Base-by-base conservation (phyloP, 495 filamentous ascomycete genomes). In the Tuber aestivum region DNA sequence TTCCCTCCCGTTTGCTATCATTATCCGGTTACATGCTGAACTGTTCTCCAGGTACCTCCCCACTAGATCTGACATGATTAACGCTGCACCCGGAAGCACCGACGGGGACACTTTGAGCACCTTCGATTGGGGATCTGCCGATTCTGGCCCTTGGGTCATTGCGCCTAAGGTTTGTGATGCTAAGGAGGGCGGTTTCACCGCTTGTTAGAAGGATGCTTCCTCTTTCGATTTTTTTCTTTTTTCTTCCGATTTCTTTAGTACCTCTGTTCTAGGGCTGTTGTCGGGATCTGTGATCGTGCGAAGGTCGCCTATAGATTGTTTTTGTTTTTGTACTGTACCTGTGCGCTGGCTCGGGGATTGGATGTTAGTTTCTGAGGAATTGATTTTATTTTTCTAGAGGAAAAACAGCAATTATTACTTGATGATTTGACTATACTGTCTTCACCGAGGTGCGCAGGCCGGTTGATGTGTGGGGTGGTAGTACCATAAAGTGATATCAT, bases 91-190 rank as follows among this genome's bases (percentile, higher is more conserved):
- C 12, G 74, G 69, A 4, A 78, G 72, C 21, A 40, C 72, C 0
- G 71, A 73, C 14, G 80, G 73, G 45, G 56, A 68, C 1, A 45
- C 69, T 8, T 73, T 83, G 78, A 41, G 72, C 10, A 61, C 21
- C 32, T 74, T 76, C 9, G 20, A 78, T 69, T 82, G 80, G 81
- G 81, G 81, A 1, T 78, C 73, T 23, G 81, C 81, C 7, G 73
- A 72, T 50, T 75, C 75, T 0, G 48, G 70, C 3, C 81, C 81
- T 20, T 82, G 75, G 78, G 78, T 75, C n/a, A 76, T 80, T 38
- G 73, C 77, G 41, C 69, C 41, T 10, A 69, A 37, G 9, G 76
- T 78, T 23, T 83, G 81, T 37, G 32, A 41, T 27, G 72, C 44
- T 70, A 65, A 40, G 32, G 74, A 83, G 32, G 81, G 81, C 6